phyloP scores from a whole-genome alignment of 1,139 yeast species.

The Blastobotrys aristatus region DNA sequence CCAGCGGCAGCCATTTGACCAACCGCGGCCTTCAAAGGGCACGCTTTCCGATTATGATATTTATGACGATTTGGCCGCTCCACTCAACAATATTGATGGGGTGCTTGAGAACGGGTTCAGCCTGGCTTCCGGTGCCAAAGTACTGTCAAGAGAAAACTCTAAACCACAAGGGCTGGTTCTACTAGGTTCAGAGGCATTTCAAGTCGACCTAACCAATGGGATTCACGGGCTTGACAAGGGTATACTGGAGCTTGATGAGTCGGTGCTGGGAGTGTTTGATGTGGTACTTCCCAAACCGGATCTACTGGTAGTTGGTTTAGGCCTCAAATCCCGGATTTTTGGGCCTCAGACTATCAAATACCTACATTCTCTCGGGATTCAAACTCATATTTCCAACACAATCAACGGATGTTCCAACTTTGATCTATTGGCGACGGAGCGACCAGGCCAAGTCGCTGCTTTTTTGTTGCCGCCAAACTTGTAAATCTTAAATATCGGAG shows the following conservation, averaged over 20 bases:
- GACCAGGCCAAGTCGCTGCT: conserved; percentile 68
- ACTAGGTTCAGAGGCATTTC: conserved; percentile 58
- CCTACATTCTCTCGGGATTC: conserved; percentile 58
- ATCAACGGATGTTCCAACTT: conserved; percentile 62
- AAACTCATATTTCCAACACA: conserved; percentile 63
- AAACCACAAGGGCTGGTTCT: conserved; percentile 52
- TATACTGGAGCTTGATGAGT: conserved; percentile 34
- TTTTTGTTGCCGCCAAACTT: conserved; percentile 66
- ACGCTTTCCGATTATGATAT: conserved; percentile 30
- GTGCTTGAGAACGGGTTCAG: conserved; percentile 44
- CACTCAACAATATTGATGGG: conserved; percentile 41
- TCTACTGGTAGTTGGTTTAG: conserved; percentile 65
- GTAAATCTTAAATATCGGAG: conserved; percentile 28
- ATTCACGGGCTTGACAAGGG: conserved; percentile 34
- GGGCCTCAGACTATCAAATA: conserved; percentile 48
- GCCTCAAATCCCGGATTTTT: conserved; percentile 57
- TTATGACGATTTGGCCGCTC: conserved; percentile 32
- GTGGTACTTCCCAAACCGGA: conserved; percentile 75
- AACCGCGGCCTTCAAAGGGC: conserved; percentile 22
- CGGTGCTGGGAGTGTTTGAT: conserved; percentile 46
- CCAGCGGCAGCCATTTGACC: conserved; percentile 10
- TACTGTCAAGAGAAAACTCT: conserved; percentile 47
- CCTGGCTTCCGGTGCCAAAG: conserved; percentile 42
- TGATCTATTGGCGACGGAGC: conserved; percentile 72
- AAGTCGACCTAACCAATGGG: conserved; percentile 44